Evolutionary conservation across 352 stramenopile genomes (phyloP), one percentile per base, ranked within the genome.

Genomic region (Pelagophyceae sp.): DNA sequence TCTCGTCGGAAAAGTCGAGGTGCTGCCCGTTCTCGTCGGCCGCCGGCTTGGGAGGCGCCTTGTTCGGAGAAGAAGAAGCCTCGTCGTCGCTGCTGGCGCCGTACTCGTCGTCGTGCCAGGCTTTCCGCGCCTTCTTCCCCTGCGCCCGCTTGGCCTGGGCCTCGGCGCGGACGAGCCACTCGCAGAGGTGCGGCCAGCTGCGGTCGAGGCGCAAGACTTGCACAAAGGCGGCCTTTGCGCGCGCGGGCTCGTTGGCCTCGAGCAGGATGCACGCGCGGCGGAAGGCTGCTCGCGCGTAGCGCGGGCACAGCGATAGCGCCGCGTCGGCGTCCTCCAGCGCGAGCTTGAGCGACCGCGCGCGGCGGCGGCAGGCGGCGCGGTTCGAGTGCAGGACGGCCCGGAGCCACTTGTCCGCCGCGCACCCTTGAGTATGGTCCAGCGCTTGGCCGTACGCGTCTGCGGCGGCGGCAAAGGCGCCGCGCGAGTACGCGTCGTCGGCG

Each of bases 81-180:
- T 71, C 61, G 33, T 71, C 61, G 61, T 40, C 61, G 15, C n/a
- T 40, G n/a, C 6, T 6, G n/a, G 29, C 6, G 1, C 1, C 61
- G 15, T 35, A 15, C 61, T 17, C 61, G 54, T 63, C 54, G 54
- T 63, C 54, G 6, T 63, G 2, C 25, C 29, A 15, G 54, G 20
- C 6, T 6, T 31, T 6, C 11, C 23, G 11, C 15, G 54, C 15
- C 15, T 15, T 27, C 54, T 63, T 63, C 23, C 11, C 45, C 11
- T 54, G 45, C 3, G 15, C 3, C n/a, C 61, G 61, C 15, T 29
- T 17, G 6, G 37, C 61, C 3, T 15, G 29, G 15, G 61, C 61
- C 11, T 40, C 61, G 61, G 61, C 61, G 29, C 61, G 61, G 15
- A 40, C 61, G 61, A 71, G 61, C 61, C 61, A 71, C 15, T 71